Conservation (phyloP, 129 eudicot genomes). For the Solidago caesia region DNA sequence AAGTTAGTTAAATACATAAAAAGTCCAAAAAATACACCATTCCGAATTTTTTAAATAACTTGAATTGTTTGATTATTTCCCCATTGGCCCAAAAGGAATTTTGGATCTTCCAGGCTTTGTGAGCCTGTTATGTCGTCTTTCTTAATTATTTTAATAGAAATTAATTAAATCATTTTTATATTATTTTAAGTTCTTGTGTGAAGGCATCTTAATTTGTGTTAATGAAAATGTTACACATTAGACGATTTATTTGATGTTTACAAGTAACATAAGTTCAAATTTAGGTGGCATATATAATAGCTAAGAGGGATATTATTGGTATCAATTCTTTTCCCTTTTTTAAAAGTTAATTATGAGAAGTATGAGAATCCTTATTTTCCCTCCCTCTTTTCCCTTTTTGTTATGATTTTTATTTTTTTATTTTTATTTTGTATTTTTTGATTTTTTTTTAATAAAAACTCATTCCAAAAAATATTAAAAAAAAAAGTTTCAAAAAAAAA, state of each 20-base stretch:
- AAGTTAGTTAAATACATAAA: background rate
- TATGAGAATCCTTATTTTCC: too few relatives aligned
- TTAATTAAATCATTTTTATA: background rate
- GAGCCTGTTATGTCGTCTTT: background rate
- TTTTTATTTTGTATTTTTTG: too few relatives aligned
- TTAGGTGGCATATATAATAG: conserved; percentile 11
- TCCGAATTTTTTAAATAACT: too few relatives aligned
- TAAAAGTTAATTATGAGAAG: too few relatives aligned
- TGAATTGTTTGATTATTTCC: too few relatives aligned
- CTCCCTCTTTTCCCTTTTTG: too few relatives aligned
- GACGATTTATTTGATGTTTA: conserved; percentile 31
- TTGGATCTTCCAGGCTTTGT: background rate
- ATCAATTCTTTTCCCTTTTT: background rate
- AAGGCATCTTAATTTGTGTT: background rate
- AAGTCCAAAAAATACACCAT: background rate
- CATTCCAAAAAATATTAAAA: too few relatives aligned
- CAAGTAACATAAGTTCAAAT: conserved; percentile 18
- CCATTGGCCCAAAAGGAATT: too few relatives aligned
- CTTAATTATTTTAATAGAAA: background rate
- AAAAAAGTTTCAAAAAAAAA: too few relatives aligned
- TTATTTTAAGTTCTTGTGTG: background rate
- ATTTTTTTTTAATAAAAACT: too few relatives aligned
- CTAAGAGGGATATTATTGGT: background rate
- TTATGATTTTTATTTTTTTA: too few relatives aligned
- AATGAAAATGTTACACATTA: background rate